Evolutionary conservation across 306 rosid species (phyloP).

Genomic region (Dryas octopetala): DNA sequence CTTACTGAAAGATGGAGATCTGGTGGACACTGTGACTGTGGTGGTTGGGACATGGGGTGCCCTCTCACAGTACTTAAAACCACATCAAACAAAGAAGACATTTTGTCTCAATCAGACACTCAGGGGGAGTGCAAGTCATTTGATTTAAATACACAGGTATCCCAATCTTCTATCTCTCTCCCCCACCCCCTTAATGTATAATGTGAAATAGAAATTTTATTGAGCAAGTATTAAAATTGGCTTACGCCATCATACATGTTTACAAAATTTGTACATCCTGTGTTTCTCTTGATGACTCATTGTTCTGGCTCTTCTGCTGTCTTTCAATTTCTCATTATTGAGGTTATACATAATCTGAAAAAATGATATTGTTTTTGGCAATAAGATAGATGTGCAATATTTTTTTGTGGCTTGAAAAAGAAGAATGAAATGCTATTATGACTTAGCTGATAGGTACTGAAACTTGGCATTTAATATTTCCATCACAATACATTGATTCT

Average conservation of each 20-base stretch:
- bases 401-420: not conserved
- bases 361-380: not conserved
- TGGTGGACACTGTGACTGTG: constrained; percentile 87
- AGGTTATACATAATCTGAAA: constrained; percentile 5
- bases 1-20: constrained; percentile 90
- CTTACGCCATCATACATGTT: not conserved
- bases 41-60: constrained; percentile 99
- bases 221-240: constrained; percentile 13
- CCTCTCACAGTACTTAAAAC: constrained; percentile 73
- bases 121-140: constrained; percentile 66
- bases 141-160: constrained; percentile 64
- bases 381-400: not conserved
- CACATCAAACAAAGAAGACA: constrained; percentile 39
- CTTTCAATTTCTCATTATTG: constrained; percentile 1
- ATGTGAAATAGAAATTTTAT: constrained; percentile 10
- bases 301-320: not conserved
- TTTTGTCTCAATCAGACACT: constrained; percentile 34
- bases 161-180: constrained; percentile 16
- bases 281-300: constrained; percentile 9
- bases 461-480: constrained; percentile 22
- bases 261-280: not conserved
- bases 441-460: constrained; percentile 11
- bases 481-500: not conserved
- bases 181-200: not conserved
- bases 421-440: constrained; percentile 10